Base-by-base conservation (phyloP, 148 eudicot species). In the Fallopia convolvulus region DNA sequence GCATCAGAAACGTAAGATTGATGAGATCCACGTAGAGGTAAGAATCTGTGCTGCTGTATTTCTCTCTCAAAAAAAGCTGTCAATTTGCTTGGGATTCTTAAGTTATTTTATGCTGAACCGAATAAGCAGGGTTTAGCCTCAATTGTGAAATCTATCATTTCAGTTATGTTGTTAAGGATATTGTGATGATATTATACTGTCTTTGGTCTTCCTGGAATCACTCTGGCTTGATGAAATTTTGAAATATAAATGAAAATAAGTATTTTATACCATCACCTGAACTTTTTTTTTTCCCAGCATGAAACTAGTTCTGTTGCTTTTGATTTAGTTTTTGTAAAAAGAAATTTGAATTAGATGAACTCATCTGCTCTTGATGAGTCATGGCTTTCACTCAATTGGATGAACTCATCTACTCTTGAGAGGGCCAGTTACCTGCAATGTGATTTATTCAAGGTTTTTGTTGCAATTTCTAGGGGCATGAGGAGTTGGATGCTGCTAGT, bases 401-500 rank as follows among this genome's bases (percentile, higher is more conserved):
- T 39, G 18, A 36, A 17, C n/a, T 68, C 46, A 33, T 39, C 42
- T 65, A 8, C 70, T 32, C 72, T 68, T 36, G 72, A 17, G 3
- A 36, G 46, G 72, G 21, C 70, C 13, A 41, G 70, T 30, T 6
- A 65, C 17, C 32, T 68, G 8, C 39, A 20, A 68, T 33, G 72
- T 32, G 33, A 30, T 63, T 65, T 65, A 65, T 65, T 26, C 18
- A 32, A 65, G 21, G 17, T 11, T 6, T 6, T 11, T 68, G 3
- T 55, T 70, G 36, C 60, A 61, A 41, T 63, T 11, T 82, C 48
- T 75, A 92, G 99, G 99, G 97, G 74, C 99, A 94, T 52, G 97
- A 94, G 80, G 99, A 92, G 86, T 93, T 94, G 76, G 99, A 94
- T 90, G 97, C 99, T 30, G 99, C 97, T 70, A 94, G 99, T 87